Evolutionary conservation across 306 rosid genomes (phyloP).

Genomic region (Gynostemma pentaphyllum): DNA sequence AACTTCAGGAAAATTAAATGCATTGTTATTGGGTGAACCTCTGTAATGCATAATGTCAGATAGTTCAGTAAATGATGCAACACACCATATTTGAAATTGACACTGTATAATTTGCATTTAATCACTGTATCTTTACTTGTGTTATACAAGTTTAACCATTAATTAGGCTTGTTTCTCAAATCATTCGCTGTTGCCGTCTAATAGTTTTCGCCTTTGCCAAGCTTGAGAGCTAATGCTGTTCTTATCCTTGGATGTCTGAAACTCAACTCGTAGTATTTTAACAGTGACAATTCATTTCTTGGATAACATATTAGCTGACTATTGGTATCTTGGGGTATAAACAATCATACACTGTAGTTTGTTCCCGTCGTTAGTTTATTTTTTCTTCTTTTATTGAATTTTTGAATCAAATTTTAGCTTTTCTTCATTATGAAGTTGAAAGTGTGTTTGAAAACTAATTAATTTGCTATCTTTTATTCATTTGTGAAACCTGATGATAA

Average conservation of each 20-base stretch:
- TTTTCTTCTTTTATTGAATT: too few species aligned
- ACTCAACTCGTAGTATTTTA: neutral
- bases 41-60: conserved; percentile 21
- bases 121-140: neutral
- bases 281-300: neutral
- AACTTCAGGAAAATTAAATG: conserved; percentile 33
- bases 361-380: neutral
- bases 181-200: neutral
- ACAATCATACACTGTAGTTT: neutral
- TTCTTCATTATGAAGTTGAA: too few species aligned
- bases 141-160: too few species aligned
- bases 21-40: conserved; percentile 79
- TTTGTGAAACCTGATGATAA: conserved; percentile 21
- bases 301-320: too few species aligned
- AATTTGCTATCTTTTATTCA: neutral
- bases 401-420: too few species aligned
- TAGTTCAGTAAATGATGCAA: conserved; percentile 65
- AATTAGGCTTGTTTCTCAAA: neutral
- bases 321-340: too few species aligned
- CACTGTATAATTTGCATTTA: too few species aligned
- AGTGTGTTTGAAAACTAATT: too few species aligned
- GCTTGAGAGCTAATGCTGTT: conserved; percentile 1
- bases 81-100: too few species aligned
- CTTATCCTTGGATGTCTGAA: conserved; percentile 6
- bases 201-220: conserved; percentile 5